Evolutionary conservation across 768 basidiomycete species (phyloP), one percentile per base, ranked within the genome.

Genomic region (Tephrocybe sp.): DNA sequence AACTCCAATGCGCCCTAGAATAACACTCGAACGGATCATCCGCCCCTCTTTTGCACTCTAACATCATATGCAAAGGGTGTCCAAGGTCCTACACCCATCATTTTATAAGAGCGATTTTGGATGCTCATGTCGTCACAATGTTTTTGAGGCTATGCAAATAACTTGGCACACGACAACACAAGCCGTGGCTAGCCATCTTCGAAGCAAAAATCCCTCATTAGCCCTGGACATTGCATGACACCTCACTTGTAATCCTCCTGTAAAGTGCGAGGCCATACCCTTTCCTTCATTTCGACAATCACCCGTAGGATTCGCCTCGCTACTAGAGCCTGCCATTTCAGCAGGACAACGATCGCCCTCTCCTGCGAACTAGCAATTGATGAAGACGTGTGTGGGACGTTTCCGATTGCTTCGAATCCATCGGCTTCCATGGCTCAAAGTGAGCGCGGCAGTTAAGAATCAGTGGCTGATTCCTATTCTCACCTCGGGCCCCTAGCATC

Each of bases 121-220:
- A 20, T 14, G 22, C 30, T 23, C 31, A 42, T 49, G 40, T 42
- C 44, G 38, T 42, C 41, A 32, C 31, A 48, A 47, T 22, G 39
- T 41, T 53, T 48, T 49, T 17, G 23, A 47, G 45, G 22, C 39
- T 16, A 26, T 26, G 26, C 7, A 26, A 26, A 26, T 26, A 7
- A 40, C 41, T 35, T 48, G 53, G 47, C 53, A 54, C 53, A 54
- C 53, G 53, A 54, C 53, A 43, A 48, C 32, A 13, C 16, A 47
- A 22, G 12, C 36, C 43, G 13, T 20, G 3, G 31, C 42, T 14
- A 39, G 17, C 44, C 19, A 44, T 31, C 11, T 45, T 36, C 31
- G 41, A 31, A 16, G 53, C 53, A 26, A 45, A 45, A 54, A 48
- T 32, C 39, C 44, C 52, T 34, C 52, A 32, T 33, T 11, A 17